Base-by-base conservation (phyloP, 768 basidiomycete species). In the Trametes meyenii region DNA sequence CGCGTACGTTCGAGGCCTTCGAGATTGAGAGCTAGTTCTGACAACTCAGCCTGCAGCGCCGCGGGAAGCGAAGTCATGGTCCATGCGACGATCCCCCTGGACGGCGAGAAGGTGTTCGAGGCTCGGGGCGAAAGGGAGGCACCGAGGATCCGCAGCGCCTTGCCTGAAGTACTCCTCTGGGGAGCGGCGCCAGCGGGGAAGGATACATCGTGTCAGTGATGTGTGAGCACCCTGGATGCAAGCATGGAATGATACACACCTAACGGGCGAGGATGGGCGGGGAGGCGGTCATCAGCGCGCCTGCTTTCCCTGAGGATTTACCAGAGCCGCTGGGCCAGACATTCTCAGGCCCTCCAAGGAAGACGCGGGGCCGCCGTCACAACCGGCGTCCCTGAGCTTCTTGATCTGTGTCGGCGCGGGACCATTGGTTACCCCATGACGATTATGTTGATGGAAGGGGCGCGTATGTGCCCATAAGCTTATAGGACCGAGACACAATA, bases 161-260 rank as follows among this genome's bases (percentile, higher is more conserved):
- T 45, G 39, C 49, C 44, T 58, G n/a, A 58, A 58, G 45, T 57
- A 57, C 55, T 46, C 12, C 45, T 39, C 12, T 26, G 19, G 3
- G 36, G 45, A 29, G 36, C 17, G 39, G 10, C 33, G 21, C 16
- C 24, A 21, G 26, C 17, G 26, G 4, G 48, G 12, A 19, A 11
- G n/a, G 24, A 58, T 58, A 8, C 57, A 50, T 40, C 57, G 29
- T 33, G 50, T 58, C 57, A 58, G 48, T 58, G 57, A 58, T 58
- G 48, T 17, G 29, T 19, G 49, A 19, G 49, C 26, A 50, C 29
- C 23, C 16, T 16, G 49, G 56, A 24, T 49, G 36, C 35, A 43
- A 50, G 49, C 40, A 35, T 42, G 49, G 57, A 50, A 58, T 58
- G 49, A 42, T 58, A 50, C 57, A 50, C 49, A 58, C 49, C 48